Evolutionary conservation across 176 grass and related monocot genomes (phyloP), one percentile per base, ranked within the genome.

Genomic region (Oryza coarctata): DNA sequence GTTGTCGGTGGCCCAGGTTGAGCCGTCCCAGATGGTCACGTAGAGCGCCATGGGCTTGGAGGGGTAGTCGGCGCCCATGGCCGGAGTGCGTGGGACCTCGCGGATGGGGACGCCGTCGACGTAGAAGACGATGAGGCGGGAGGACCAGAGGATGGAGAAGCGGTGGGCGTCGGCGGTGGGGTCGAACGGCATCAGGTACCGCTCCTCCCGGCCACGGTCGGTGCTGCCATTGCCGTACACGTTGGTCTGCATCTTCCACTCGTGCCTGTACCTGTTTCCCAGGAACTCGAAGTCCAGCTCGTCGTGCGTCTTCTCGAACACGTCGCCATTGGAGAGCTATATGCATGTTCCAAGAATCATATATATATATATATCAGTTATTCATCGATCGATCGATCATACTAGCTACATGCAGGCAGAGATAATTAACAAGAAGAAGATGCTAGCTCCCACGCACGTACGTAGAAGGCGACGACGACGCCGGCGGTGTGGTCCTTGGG

Each of bases 161-260:
- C 84, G 82, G 55, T 91, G 91, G 44, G 83, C 70, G 10, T 68
- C 88, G 3, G 79, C 40, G 3, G 89, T 93, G 14, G 94, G 94
- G 47, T 97, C 87, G 81, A 97, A 97, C 57, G 86, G 90, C 65
- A 97, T 85, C 20, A 90, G 84, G 52, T 97, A 97, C 5, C 94
- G 71, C 89, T 97, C 94, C 82, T 97, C 91, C 10, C 94, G 85
- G 1, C 94, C 89, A 0, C 74, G 44, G 1, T 65, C 49, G 1
- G 91, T 97, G 86, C 94, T 97, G 29, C 91, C 94, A 84, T 97
- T 93, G 27, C 94, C 90, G 89, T 97, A 97, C 57, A 97, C 86
- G 83, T 97, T 93, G 6, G 94, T 97, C 82, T 97, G 94, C n/a
- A 97, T 63, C 23, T 81, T 82, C 94, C 94, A 93, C 79, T 91